These are phyloP conservation scores for Cardiosporidium cionae DNA, from an alignment of 169 alveolate species.

Conservation along the genomic window DNA sequence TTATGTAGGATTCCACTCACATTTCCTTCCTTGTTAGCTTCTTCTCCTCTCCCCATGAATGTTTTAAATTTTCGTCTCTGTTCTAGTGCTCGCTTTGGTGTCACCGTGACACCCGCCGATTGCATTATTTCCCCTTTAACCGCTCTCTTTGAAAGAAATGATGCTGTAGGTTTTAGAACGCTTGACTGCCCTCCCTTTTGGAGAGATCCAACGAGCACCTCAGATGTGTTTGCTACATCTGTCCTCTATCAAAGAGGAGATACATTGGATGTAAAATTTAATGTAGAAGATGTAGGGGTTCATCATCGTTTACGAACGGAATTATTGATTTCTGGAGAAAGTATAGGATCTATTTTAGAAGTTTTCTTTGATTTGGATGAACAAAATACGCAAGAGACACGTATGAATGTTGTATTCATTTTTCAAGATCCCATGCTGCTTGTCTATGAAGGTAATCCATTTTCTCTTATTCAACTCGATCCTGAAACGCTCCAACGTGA, in stretches of 20 bases:
- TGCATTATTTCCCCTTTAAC: slow-evolving; percentile 63
- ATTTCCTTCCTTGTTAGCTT: slow-evolving; percentile 54
- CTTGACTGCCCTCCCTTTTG: slow-evolving; percentile 51
- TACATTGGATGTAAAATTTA: slow-evolving; percentile 59
- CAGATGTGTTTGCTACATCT: slow-evolving; percentile 70
- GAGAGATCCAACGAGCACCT: too few species aligned
- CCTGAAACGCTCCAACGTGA: too few species aligned
- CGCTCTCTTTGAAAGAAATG: slow-evolving; percentile 78
- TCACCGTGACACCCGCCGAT: slow-evolving; percentile 83
- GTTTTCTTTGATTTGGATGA: slow-evolving; percentile 72
- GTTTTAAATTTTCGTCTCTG: slow-evolving; percentile 59
- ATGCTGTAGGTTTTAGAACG: slow-evolving; percentile 79
- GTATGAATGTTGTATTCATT: slow-evolving; percentile 75
- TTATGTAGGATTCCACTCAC: slow-evolving; percentile 73
- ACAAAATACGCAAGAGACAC: slow-evolving; percentile 63
- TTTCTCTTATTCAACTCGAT: slow-evolving; percentile 48
- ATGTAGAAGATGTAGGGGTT: slow-evolving; percentile 51
- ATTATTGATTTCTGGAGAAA: slow-evolving; percentile 74
- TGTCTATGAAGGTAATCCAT: slow-evolving; percentile 63
- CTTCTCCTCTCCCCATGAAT: slow-evolving; percentile 45
- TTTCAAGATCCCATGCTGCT: slow-evolving; percentile 66
- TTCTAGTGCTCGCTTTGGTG: slow-evolving; percentile 79
- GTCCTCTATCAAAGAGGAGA: slow-evolving; percentile 65
- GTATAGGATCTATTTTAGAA: slow-evolving; percentile 80
- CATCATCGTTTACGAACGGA: slow-evolving; percentile 70